A percentile compares a stretch with the other conserved stretches of the same genome.
These are phyloP conservation scores for Aspergillus fijiensis DNA, from an alignment of 2,329 filamentous ascomycete species.

Conservation along the genomic window DNA sequence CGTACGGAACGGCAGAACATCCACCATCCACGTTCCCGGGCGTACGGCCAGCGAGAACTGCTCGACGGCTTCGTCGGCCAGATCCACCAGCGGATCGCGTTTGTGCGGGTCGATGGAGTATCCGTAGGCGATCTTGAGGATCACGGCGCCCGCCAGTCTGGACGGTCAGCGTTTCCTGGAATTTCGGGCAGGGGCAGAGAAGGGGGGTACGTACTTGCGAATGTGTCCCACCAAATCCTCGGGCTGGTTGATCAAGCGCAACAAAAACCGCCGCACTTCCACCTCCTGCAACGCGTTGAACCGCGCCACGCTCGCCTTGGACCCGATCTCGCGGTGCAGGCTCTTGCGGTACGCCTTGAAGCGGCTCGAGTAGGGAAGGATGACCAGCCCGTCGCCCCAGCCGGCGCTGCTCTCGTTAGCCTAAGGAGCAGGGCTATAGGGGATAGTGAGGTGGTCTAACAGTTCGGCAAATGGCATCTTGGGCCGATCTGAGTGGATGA, in stretches of 20 bases:
- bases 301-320: constrained; percentile 38
- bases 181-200: constrained; percentile 10
- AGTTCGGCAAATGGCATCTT: constrained; percentile 32
- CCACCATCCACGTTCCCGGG: constrained; percentile 48
- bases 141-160: constrained; percentile 38
- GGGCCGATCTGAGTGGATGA: constrained; percentile 28
- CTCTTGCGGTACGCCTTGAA: constrained; percentile 47
- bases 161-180: neutral
- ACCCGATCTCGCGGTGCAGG: constrained; percentile 46
- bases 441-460: constrained; percentile 1
- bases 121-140: constrained; percentile 45
- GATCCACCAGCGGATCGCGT: constrained; percentile 39
- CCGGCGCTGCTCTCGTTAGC: constrained; percentile 27
- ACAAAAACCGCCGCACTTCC: constrained; percentile 46
- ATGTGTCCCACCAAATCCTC: constrained; percentile 44
- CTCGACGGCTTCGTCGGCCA: constrained; percentile 41
- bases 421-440: neutral
- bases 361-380: constrained; percentile 36
- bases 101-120: constrained; percentile 26
- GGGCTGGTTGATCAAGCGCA: constrained; percentile 43
- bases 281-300: constrained; percentile 46
- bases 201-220: constrained; percentile 21
- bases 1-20: constrained; percentile 42
- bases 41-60: constrained; percentile 42
- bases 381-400: constrained; percentile 39